These are phyloP conservation scores for Cymbopogon citratus DNA, from an alignment of 176 grass and related monocot species.

Conservation along the genomic window DNA sequence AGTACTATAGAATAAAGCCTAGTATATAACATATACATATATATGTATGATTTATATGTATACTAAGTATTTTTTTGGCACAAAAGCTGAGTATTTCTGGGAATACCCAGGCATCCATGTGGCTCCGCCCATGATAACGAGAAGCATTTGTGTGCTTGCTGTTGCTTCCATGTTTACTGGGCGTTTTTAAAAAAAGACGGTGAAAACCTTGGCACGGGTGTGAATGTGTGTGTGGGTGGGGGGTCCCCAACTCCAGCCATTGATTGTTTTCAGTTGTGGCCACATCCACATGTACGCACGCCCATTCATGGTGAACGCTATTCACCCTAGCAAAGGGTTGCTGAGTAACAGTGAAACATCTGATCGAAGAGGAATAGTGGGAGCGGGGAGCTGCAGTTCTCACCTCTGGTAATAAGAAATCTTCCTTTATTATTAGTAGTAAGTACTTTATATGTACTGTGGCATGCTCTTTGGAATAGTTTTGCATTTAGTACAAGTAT, in stretches of 20 bases:
- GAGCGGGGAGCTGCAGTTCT: not conserved
- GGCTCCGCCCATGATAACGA: too few species aligned
- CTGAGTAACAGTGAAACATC: not conserved
- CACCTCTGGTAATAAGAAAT: slow-evolving; percentile 29
- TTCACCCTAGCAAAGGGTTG: slow-evolving; percentile 25
- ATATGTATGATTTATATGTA: too few species aligned
- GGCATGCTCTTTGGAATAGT: not conserved
- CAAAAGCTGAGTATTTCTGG: too few species aligned
- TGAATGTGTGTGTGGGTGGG: not conserved
- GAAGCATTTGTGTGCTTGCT: not conserved
- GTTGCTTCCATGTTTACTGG: slow-evolving; percentile 1
- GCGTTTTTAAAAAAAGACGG: not conserved
- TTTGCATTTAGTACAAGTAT: not conserved
- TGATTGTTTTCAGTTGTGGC: slow-evolving; percentile 21
- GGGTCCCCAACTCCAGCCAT: slow-evolving; percentile 21
- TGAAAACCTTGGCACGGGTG: not conserved
- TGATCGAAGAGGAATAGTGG: slow-evolving; percentile 3
- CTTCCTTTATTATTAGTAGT: not conserved
- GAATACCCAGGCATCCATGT: too few species aligned
- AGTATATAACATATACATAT: too few species aligned
- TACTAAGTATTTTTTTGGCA: too few species aligned
- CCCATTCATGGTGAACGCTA: slow-evolving; percentile 30
- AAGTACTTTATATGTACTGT: not conserved
- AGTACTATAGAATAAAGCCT: too few species aligned
- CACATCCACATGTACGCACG: slow-evolving; percentile 36